These are phyloP conservation scores for Pichia sorboxylosa DNA, from an alignment of 1,139 yeast species.

Conservation along the genomic window DNA sequence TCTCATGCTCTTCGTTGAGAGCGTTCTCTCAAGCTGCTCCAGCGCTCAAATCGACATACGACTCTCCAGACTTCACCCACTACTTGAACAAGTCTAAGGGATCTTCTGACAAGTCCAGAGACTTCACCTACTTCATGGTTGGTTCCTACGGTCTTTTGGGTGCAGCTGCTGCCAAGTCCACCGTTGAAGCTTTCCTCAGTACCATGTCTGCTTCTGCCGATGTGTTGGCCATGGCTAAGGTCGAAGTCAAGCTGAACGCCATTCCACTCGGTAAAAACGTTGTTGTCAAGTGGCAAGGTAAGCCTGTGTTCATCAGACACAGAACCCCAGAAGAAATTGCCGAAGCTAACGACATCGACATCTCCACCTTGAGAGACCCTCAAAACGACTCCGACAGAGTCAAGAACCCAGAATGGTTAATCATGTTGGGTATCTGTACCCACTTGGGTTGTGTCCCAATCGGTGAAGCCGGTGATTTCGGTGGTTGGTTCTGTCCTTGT, in stretches of 20 bases:
- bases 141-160: conserved; percentile 90
- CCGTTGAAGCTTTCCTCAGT: conserved; percentile 89
- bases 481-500: conserved; percentile 99
- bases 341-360: conserved; percentile 80
- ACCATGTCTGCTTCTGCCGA: conserved; percentile 98
- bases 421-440: conserved; percentile 99
- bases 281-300: conserved; percentile 99
- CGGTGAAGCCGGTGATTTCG: conserved; percentile 99
- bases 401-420: conserved; percentile 94
- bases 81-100: conserved; percentile 66
- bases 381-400: conserved; percentile 90
- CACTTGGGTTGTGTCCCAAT: conserved; percentile 99
- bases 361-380: conserved; percentile 80
- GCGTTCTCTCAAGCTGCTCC: conserved; percentile 37
- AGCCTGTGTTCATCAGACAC: conserved; percentile 99
- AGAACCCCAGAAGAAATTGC: conserved; percentile 88
- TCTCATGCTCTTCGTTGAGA: conserved; percentile 21
- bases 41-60: conserved; percentile 61
- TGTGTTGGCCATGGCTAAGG: conserved; percentile 98
- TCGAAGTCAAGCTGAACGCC: conserved; percentile 87
- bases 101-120: conserved; percentile 62
- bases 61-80: conserved; percentile 84
- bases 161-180: conserved; percentile 96
- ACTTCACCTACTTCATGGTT: conserved; percentile 92
- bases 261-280: conserved; percentile 98